phyloP scores from a whole-genome alignment of 345 rosid species.

The Draba incana region DNA sequence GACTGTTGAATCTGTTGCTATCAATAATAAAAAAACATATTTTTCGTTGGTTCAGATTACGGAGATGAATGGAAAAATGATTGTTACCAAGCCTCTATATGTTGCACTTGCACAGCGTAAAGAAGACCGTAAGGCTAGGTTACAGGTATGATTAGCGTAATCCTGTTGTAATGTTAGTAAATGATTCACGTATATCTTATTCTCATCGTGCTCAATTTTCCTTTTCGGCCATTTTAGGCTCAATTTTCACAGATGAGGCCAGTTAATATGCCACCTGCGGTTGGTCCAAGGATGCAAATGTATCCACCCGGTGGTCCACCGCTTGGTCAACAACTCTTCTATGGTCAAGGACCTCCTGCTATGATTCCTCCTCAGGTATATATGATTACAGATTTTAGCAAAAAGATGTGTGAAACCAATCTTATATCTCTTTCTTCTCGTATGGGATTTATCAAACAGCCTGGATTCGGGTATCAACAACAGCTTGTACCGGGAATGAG shows the following conservation, averaged over 20 bases:
- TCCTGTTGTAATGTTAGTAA: neutral
- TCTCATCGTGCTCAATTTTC: constrained; percentile 1
- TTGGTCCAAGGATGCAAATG: constrained; percentile 85
- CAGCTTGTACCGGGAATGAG: constrained; percentile 96
- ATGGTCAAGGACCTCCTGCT: constrained; percentile 93
- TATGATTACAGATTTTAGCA: neutral
- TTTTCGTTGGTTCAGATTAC: constrained; percentile 33
- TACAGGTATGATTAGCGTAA: constrained; percentile 62
- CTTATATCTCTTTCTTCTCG: constrained; percentile 23
- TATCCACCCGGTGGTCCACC: constrained; percentile 81
- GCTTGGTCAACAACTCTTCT: constrained; percentile 64
- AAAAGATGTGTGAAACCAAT: constrained; percentile 10
- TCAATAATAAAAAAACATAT: neutral
- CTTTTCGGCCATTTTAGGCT: constrained; percentile 50
- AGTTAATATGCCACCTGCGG: constrained; percentile 69
- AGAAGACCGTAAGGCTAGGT: constrained; percentile 92
- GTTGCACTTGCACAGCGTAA: constrained; percentile 94
- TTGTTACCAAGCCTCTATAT: constrained; percentile 83
- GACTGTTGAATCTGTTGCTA: neutral
- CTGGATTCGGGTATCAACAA: constrained; percentile 97
- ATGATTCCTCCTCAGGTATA: constrained; percentile 86
- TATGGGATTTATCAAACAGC: constrained; percentile 46
- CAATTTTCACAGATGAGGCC: constrained; percentile 95
- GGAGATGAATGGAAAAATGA: constrained; percentile 94
- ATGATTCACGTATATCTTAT: neutral